phyloP scores from a whole-genome alignment of 768 basidiomycete genomes.

The Filobasidium floriforme region DNA sequence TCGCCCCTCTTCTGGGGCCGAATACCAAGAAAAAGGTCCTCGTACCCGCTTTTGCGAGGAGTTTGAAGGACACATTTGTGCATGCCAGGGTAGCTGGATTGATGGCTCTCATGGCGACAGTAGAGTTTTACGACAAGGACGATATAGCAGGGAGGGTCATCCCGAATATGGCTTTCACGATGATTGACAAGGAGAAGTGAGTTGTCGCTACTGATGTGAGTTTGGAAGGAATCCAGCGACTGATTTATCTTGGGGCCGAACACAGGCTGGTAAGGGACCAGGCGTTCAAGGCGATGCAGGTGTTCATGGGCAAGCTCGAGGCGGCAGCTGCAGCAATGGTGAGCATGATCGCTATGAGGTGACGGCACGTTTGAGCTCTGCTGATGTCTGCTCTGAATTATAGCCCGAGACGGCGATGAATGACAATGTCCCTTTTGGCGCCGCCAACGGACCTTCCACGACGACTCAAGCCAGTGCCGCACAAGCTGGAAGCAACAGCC shows the following conservation, averaged over 20 bases:
- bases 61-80: conserved; percentile 81
- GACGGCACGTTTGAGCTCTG: background rate
- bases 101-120: conserved; percentile 91
- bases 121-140: conserved; percentile 78
- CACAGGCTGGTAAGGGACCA: conserved; percentile 83
- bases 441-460: conserved; percentile 33
- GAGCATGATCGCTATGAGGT: conserved; percentile 26
- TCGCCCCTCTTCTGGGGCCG: conserved; percentile 74
- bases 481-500: conserved; percentile 40
- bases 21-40: conserved; percentile 94
- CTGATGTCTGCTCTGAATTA: background rate
- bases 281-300: conserved; percentile 83
- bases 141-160: conserved; percentile 85
- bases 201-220: conserved; percentile 25
- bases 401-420: conserved; percentile 56
- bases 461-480: conserved; percentile 31
- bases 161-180: conserved; percentile 67
- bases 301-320: conserved; percentile 78
- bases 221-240: background rate
- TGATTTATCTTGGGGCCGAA: background rate
- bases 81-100: conserved; percentile 88
- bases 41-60: conserved; percentile 84
- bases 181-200: conserved; percentile 91
- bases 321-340: conserved; percentile 75
- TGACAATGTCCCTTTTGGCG: conserved; percentile 32